Percentiles rank a stretch among this genome's conserved stretches.
phyloP scores from a whole-genome alignment of 305 asterid genomes.

The Lippia alba region DNA sequence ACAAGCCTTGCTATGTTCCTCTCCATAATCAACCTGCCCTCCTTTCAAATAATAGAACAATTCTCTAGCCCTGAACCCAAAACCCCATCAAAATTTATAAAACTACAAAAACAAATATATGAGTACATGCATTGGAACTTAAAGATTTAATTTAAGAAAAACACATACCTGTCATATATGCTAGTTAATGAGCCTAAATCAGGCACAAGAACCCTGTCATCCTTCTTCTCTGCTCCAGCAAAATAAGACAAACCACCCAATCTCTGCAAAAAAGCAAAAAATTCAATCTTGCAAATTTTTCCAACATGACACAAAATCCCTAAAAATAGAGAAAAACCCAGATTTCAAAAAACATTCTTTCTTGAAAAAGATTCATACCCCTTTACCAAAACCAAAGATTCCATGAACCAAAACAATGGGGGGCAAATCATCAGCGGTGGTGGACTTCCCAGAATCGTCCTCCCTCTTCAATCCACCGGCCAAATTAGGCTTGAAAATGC shows the following conservation, averaged over 20 bases:
- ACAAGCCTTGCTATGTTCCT: slow-evolving; percentile 90
- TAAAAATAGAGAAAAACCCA: background rate
- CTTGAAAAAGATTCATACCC: slow-evolving; percentile 53
- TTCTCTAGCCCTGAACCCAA: slow-evolving; percentile 76
- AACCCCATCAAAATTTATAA: slow-evolving; percentile 35
- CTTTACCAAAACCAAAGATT: slow-evolving; percentile 97
- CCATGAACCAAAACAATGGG: slow-evolving; percentile 97
- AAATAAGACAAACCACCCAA: slow-evolving; percentile 92
- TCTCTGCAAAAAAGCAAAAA: slow-evolving; percentile 51
- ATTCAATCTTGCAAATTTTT: slow-evolving; percentile 17
- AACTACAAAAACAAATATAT: background rate
- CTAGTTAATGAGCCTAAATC: slow-evolving; percentile 96
- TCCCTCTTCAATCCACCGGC: slow-evolving; percentile 46
- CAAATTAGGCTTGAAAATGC: slow-evolving; percentile 63
- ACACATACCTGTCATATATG: slow-evolving; percentile 75
- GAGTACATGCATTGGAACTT: background rate
- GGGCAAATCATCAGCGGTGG: slow-evolving; percentile 66
- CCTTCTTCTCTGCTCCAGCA: slow-evolving; percentile 97
- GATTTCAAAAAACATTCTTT: background rate
- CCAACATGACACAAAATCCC: background rate
- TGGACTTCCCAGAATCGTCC: slow-evolving; percentile 44
- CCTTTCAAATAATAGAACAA: slow-evolving; percentile 95
- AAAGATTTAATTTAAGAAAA: background rate
- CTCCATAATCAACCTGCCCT: slow-evolving; percentile 94
- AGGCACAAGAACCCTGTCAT: slow-evolving; percentile 93